These are phyloP conservation scores for Tolypocladium inflatum DNA, from an alignment of 2,329 filamentous ascomycete species.

Conservation along the genomic window DNA sequence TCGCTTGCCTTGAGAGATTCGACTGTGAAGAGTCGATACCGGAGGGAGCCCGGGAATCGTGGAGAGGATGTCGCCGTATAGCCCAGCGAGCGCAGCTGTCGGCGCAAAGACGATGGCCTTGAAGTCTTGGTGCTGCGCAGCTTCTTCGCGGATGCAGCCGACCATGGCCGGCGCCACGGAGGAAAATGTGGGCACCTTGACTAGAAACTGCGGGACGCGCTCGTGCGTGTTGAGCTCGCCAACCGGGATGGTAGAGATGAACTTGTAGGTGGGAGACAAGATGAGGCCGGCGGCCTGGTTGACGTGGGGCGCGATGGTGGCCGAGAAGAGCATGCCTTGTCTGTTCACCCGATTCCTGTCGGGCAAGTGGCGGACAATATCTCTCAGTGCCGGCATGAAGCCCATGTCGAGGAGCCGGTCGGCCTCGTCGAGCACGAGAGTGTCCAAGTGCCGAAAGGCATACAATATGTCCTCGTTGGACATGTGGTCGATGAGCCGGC, in stretches of 20 bases:
- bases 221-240: constrained; percentile 71
- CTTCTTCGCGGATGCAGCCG: constrained; percentile 42
- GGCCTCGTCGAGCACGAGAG: constrained; percentile 75
- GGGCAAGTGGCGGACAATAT: constrained; percentile 65
- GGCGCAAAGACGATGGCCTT: constrained; percentile 80
- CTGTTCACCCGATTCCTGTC: constrained; percentile 46
- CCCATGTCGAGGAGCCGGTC: constrained; percentile 77
- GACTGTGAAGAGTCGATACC: constrained; percentile 38
- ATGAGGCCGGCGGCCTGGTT: constrained; percentile 62
- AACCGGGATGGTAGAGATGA: constrained; percentile 68
- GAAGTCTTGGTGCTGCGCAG: constrained; percentile 43
- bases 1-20: constrained; percentile 39
- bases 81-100: constrained; percentile 41
- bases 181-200: constrained; percentile 59
- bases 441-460: constrained; percentile 61
- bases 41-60: constrained; percentile 29
- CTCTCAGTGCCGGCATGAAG: constrained; percentile 69
- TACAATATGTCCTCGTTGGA: constrained; percentile 60
- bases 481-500: constrained; percentile 69
- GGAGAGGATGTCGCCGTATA: constrained; percentile 37
- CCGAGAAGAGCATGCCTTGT: constrained; percentile 76
- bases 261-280: constrained; percentile 64
- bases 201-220: constrained; percentile 62
- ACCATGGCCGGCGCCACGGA: constrained; percentile 54
- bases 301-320: constrained; percentile 73